These are phyloP conservation scores for Cladophialophora carrionii DNA, from an alignment of 2,329 filamentous ascomycete species.

Conservation along the genomic window DNA sequence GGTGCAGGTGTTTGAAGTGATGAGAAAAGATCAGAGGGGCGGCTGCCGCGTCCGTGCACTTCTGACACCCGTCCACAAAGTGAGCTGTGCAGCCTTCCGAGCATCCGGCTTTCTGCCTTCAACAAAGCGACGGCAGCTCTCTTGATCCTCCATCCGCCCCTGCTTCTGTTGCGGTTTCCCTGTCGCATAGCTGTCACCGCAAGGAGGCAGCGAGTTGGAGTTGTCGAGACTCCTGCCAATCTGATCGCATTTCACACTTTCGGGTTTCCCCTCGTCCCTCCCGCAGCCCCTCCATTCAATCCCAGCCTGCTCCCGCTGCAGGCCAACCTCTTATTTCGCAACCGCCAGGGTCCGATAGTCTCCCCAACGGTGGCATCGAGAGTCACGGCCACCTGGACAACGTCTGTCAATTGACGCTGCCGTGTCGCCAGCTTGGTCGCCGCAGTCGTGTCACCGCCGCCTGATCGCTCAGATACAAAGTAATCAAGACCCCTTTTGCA, in stretches of 20 bases:
- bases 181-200: slow-evolving; percentile 10
- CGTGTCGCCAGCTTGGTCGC: slow-evolving; percentile 6
- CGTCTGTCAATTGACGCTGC: slow-evolving; percentile 6
- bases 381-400: not conserved
- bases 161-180: slow-evolving; percentile 6
- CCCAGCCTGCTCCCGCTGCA: slow-evolving; percentile 8
- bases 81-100: slow-evolving; percentile 5
- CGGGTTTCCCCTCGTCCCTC: slow-evolving; percentile 6
- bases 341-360: not conserved
- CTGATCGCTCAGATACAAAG: slow-evolving; percentile 15
- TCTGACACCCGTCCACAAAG: not conserved
- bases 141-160: slow-evolving; percentile 11
- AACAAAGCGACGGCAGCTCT: not conserved
- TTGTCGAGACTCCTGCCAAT: not conserved
- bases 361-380: not conserved
- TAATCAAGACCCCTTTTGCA: slow-evolving; percentile 15
- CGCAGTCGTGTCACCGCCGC: not conserved
- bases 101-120: slow-evolving; percentile 6
- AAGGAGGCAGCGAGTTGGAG: not conserved
- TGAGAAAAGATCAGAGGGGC: not conserved
- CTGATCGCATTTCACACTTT: slow-evolving; percentile 11
- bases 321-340: slow-evolving; percentile 4
- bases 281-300: slow-evolving; percentile 4
- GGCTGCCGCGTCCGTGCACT: not conserved
- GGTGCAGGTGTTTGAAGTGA: not conserved